phyloP scores from a whole-genome alignment of 441 rosid genomes.

The Bocquillonia castaneifolia region DNA sequence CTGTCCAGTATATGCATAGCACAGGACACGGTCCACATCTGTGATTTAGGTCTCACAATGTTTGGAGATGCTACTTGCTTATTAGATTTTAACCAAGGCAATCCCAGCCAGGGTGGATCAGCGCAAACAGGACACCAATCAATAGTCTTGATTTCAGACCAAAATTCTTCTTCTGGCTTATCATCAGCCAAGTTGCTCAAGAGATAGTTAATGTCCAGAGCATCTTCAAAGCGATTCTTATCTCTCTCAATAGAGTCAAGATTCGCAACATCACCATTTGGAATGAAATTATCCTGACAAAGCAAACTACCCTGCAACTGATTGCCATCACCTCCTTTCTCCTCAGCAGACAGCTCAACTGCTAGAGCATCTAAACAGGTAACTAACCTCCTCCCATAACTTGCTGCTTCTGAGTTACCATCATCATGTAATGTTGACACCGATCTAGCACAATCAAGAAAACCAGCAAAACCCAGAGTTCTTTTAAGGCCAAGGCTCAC shows the following conservation, averaged over 20 bases:
- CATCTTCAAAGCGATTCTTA: slow-evolving; percentile 33
- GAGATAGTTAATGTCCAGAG: slow-evolving; percentile 39
- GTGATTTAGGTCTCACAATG: slow-evolving; percentile 82
- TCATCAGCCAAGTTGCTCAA: slow-evolving; percentile 48
- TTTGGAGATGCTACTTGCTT: slow-evolving; percentile 65
- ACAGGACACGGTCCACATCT: slow-evolving; percentile 78
- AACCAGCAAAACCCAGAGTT: slow-evolving; percentile 58
- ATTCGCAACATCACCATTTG: slow-evolving; percentile 25
- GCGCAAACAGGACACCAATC: slow-evolving; percentile 83
- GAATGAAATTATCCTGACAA: slow-evolving; percentile 21
- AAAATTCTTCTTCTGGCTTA: slow-evolving; percentile 70
- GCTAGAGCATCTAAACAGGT: slow-evolving; percentile 61
- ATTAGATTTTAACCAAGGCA: slow-evolving; percentile 81
- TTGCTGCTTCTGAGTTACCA: slow-evolving; percentile 50
- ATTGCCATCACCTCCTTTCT: slow-evolving; percentile 36
- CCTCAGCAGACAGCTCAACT: slow-evolving; percentile 41
- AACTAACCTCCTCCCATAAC: slow-evolving; percentile 59
- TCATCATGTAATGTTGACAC: slow-evolving; percentile 62
- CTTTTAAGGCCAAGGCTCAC: slow-evolving; percentile 73
- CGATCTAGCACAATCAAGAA: slow-evolving; percentile 87
- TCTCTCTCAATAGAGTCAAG: slow-evolving; percentile 35
- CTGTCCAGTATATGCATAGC: slow-evolving; percentile 74
- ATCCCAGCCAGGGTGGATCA: slow-evolving; percentile 66
- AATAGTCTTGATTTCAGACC: slow-evolving; percentile 77
- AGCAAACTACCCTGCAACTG: slow-evolving; percentile 32